Percentiles rank a stretch among this genome's conserved stretches.
Evolutionary conservation across 2,329 filamentous ascomycete genomes (phyloP).

Genomic region (Pseudogymnoascus sp.): DNA sequence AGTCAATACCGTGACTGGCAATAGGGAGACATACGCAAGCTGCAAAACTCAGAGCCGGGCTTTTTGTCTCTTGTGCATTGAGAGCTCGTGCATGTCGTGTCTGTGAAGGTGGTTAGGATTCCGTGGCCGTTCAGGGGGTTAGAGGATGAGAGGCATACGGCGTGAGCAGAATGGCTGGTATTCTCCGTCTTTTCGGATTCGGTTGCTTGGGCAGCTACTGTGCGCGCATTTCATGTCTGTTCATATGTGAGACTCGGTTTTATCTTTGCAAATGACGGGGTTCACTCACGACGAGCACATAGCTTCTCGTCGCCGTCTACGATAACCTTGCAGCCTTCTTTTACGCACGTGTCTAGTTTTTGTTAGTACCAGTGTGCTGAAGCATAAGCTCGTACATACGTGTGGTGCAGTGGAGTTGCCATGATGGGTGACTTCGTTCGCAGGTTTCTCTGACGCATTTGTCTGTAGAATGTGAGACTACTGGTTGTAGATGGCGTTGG

Average conservation of each 20-base stretch:
- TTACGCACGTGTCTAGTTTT: not conserved
- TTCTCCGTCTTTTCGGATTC: not conserved
- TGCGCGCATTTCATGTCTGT: not conserved
- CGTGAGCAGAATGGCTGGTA: not conserved
- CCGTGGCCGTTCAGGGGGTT: too few relatives aligned
- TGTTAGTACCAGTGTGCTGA: not conserved
- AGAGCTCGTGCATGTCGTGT: not conserved
- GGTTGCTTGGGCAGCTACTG: not conserved
- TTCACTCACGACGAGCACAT: not conserved
- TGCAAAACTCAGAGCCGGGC: not conserved
- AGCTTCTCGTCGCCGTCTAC: not conserved
- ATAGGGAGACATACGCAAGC: not conserved
- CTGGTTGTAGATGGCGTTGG: not conserved
- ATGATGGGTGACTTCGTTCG: not conserved
- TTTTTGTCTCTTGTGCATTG: not conserved
- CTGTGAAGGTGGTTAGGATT: not conserved
- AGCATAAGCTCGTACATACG: not conserved
- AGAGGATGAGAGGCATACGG: not conserved
- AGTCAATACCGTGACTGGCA: not conserved
- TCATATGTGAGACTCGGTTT: not conserved
- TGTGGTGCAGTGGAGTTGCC: not conserved
- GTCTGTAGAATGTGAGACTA: conserved; percentile 4
- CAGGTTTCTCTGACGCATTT: not conserved
- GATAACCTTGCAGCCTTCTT: not conserved
- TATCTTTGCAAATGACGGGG: not conserved